Evolutionary conservation across 345 rosid genomes (phyloP), one percentile per base, ranked within the genome.

Genomic region (Eucalyptus pumila): DNA sequence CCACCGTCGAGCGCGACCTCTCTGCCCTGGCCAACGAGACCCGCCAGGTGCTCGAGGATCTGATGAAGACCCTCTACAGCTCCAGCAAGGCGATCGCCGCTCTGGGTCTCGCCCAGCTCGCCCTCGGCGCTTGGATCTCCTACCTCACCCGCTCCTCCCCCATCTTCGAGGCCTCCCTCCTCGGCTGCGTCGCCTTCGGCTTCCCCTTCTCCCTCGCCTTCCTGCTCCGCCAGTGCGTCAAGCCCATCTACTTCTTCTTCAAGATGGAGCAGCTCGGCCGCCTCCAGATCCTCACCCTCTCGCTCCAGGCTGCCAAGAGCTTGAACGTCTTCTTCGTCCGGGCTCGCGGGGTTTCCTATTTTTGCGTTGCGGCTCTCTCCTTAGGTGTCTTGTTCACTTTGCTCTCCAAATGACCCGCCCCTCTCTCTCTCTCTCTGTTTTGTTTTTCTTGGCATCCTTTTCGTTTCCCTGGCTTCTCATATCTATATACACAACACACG

Each of bases 211-310:
- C 98, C 0, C 48, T 97, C 93, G 99, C 98, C 10, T 93, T 98
- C 88, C 90, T 97, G 97, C 14, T 98, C 91, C 94, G 99, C 90
- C 94, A 94, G 48, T 95, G 96, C 14, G 85, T 97, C 93, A 97
- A 96, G 94, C 96, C 97, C 7, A 97, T 98, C 95, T 90, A 91
- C 90, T 97, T 98, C 93, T 94, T 96, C 90, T 96, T 93, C 92
- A 96, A 95, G 93, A 97, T 95, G 98, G 99, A 97, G 92, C 97
- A 97, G 91, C 90, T 87, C 62, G 98, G 98, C 8, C 94, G 99
- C 93, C 86, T 97, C 89, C 98, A 97, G 95, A 95, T 97, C 90
- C 92, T 97, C 26, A 96, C 99, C 27, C 91, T 96, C 76, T 92
- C 95, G 1, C 96, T 96, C 86, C 98, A 96, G 93, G 94, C 95